These are phyloP conservation scores for Chiua virens DNA, from an alignment of 768 basidiomycete genomes.

Conservation along the genomic window DNA sequence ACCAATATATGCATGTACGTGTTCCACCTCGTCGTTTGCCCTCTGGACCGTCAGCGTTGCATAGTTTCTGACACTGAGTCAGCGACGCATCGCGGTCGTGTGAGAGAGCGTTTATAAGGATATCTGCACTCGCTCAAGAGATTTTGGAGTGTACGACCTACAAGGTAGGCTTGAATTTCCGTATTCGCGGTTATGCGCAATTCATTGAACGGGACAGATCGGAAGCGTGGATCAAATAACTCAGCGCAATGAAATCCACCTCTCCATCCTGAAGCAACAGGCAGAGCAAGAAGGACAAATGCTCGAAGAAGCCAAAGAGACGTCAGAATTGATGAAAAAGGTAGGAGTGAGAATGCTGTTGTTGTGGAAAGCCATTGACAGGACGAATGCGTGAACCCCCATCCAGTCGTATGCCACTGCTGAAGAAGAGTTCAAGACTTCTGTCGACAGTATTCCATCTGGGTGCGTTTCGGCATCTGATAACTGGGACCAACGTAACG, in stretches of 20 bases:
- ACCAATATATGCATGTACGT: constrained; percentile 18
- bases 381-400: neutral
- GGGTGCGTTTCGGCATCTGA: constrained; percentile 4
- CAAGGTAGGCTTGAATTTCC: constrained; percentile 4
- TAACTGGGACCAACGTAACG: neutral
- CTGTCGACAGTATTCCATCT: constrained; percentile 13
- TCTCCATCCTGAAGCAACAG: constrained; percentile 14
- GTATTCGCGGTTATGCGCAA: neutral
- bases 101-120: constrained; percentile 11
- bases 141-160: constrained; percentile 20
- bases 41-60: neutral
- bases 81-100: constrained; percentile 18
- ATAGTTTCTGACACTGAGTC: neutral
- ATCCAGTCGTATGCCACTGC: constrained; percentile 14
- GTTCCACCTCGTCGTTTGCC: too few species aligned
- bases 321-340: constrained; percentile 18
- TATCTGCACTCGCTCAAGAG: constrained; percentile 19
- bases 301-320: constrained; percentile 13
- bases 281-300: constrained; percentile 12
- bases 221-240: constrained; percentile 13
- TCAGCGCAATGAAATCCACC: constrained; percentile 13
- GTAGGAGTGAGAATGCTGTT: neutral
- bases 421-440: constrained; percentile 15
- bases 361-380: neutral
- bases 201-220: constrained; percentile 2